Evolutionary conservation across 75 land plant genomes (phyloP), one percentile per base, ranked within the genome.

Genomic region (Chamaecyparis obtusa): DNA sequence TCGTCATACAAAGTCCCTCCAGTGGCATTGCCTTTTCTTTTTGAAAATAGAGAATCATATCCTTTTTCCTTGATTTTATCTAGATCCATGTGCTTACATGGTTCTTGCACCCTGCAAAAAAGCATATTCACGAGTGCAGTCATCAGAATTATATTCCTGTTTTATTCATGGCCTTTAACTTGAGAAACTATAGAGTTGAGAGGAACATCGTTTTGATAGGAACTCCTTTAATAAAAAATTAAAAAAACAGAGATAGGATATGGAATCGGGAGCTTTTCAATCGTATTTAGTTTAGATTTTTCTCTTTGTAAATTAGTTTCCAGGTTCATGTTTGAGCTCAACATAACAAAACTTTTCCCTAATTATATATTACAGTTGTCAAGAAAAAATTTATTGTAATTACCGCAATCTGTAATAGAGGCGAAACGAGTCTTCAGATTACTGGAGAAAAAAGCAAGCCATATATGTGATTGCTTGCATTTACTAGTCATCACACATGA

Each of bases 1-100:
- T 72, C 89, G 13, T 86, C 51, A n/a, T 54, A 76, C 64, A 69
- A 17, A 7, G 88, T 71, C 54, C 43, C 83, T 13, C 77, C 88
- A 44, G 54, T 76, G 24, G 44, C 78, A 15, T 41, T 55, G 35
- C 79, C 75, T 9, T 32, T 71, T 86, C 55, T 64, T n/a, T 27
- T 71, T 56, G 60, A 87, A 24, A 87, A 88, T 37, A 88, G 11
- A 30, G 89, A 88, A 60, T 88, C 89, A 13, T 75, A 88, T 36
- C 83, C 37, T 36, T 15, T 54, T 27, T 51, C 3, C 19, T 44
- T 88, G 24, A 88, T 39, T 16, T 39, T 88, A 19, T 7, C 27
- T 30, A 37, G 55, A 24, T 88, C 56, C 76, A 87, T 2, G 2
- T 87, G 64, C 44, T 49, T 17, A 21, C 56, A 39, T 51, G 85